phyloP scores from a whole-genome alignment of 2,329 filamentous ascomycete species.

The Penicillium sp. region DNA sequence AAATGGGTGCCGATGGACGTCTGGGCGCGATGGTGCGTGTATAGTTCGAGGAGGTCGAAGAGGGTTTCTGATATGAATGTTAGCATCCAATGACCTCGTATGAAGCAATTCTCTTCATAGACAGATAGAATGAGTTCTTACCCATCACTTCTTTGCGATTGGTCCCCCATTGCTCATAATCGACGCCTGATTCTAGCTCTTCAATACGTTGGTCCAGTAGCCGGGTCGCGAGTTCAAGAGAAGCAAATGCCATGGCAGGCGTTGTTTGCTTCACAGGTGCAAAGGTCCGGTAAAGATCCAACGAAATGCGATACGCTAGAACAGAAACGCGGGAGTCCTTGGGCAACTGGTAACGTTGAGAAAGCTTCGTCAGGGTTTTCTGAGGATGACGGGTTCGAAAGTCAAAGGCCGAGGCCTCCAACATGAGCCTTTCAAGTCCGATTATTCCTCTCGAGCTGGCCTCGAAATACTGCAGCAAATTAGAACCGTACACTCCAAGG shows the following conservation, averaged over 20 bases:
- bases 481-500: too few species aligned
- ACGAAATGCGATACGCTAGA: conserved; percentile 71
- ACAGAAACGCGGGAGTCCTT: conserved; percentile 51
- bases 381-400: conserved; percentile 87
- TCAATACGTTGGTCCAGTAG: conserved; percentile 55
- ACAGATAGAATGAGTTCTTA: conserved; percentile 24
- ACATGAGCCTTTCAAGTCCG: conserved; percentile 82
- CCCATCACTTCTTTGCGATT: conserved; percentile 45
- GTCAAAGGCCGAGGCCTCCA: conserved; percentile 89
- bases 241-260: conserved; percentile 74
- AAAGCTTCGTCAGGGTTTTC: conserved; percentile 74
- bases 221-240: conserved; percentile 72
- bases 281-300: conserved; percentile 90
- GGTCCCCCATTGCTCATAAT: conserved; percentile 48
- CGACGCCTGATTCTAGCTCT: conserved; percentile 43
- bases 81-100: too few species aligned
- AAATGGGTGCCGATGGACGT: conserved; percentile 70
- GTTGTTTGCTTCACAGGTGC: conserved; percentile 84
- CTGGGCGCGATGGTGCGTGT: conserved; percentile 71
- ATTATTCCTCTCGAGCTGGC: conserved; percentile 72
- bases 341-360: conserved; percentile 53
- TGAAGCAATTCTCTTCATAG: too few species aligned
- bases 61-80: conserved; percentile 60
- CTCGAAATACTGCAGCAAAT: conserved; percentile 67
- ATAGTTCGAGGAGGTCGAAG: conserved; percentile 84